Conservation (phyloP, 352 stramenopile genomes). For the Pythium aristosporum region DNA sequence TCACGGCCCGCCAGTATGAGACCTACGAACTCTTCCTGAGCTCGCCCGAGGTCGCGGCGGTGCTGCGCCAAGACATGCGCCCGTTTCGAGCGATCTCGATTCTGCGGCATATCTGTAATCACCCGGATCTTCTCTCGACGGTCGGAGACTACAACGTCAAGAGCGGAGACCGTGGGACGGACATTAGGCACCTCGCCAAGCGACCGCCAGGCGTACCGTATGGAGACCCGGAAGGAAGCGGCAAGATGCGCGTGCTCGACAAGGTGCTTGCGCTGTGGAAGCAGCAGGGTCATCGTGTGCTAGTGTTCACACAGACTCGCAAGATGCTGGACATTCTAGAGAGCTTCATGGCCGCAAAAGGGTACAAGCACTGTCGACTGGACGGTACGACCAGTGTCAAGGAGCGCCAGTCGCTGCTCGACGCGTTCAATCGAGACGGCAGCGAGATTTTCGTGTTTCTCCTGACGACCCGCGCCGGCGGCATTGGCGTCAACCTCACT, state of each 20-base stretch:
- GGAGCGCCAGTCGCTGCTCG: conserved; percentile 92
- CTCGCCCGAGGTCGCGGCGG: conserved; percentile 92
- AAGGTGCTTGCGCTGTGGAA: conserved; percentile 67
- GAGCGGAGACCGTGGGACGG: conserved; percentile 28
- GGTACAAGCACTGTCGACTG: conserved; percentile 93
- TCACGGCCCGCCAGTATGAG: conserved; percentile 86
- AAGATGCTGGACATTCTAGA: conserved; percentile 99
- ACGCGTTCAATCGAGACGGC: conserved; percentile 94
- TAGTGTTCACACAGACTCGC: conserved; percentile 97
- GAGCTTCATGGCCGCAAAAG: conserved; percentile 78
- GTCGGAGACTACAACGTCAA: conserved; percentile 44
- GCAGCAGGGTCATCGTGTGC: conserved; percentile 93
- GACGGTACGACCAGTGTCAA: conserved; percentile 96
- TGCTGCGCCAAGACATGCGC: conserved; percentile 80
- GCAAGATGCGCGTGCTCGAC: conserved; percentile 93
- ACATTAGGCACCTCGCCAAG: conserved; percentile 16
- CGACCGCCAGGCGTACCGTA: conserved; percentile 26
- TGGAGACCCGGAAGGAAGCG: conserved; percentile 73
- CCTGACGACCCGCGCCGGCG: conserved; percentile 90
- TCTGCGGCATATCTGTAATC: conserved; percentile 98
- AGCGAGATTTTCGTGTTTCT: conserved; percentile 78
- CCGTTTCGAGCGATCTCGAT: conserved; percentile 93
- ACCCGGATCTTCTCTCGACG: conserved; percentile 92
- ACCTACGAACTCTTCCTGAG: conserved; percentile 92
- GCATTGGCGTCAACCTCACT: conserved; percentile 96